phyloP scores from a whole-genome alignment of 176 grass and related monocot species.

The Raddia distichophylla region DNA sequence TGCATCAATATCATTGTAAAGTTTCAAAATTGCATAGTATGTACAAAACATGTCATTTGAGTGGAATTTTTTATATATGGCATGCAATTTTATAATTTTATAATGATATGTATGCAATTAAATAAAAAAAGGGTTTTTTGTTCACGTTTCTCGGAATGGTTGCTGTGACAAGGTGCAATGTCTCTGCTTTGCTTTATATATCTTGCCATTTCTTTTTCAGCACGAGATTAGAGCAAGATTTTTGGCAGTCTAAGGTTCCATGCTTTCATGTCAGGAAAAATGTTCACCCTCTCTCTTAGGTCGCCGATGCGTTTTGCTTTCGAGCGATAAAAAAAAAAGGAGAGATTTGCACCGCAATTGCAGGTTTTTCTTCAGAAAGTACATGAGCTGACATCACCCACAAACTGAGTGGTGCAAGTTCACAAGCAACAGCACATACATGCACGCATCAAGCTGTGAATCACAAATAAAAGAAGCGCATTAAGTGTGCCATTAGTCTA shows the following conservation, averaged over 20 bases:
- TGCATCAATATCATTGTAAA: too few relatives aligned
- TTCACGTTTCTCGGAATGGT: conserved; percentile 8
- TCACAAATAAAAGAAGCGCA: conserved; percentile 14
- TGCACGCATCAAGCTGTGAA: conserved; percentile 14
- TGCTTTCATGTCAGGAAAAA: neutral
- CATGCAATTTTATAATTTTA: too few relatives aligned
- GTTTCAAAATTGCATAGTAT: too few relatives aligned
- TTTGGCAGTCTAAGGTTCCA: conserved; percentile 31
- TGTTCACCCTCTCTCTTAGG: neutral
- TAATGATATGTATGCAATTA: too few relatives aligned
- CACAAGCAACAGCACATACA: neutral
- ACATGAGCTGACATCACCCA: conserved; percentile 6
- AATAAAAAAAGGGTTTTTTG: conserved; percentile 4
- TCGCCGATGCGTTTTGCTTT: conserved; percentile 25
- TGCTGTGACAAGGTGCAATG: neutral
- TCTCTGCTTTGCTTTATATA: neutral
- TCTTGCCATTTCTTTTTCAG: conserved; percentile 13
- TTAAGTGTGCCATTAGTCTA: conserved; percentile 20
- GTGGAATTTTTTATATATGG: too few relatives aligned
- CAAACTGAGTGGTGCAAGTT: neutral
- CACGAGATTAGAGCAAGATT: conserved; percentile 29
- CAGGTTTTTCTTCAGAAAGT: conserved; percentile 6
- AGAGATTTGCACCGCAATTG: neutral
- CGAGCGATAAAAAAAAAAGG: neutral
- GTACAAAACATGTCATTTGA: too few relatives aligned